phyloP scores from a whole-genome alignment of 352 stramenopile genomes.

The Globisporangium camurandrum region DNA sequence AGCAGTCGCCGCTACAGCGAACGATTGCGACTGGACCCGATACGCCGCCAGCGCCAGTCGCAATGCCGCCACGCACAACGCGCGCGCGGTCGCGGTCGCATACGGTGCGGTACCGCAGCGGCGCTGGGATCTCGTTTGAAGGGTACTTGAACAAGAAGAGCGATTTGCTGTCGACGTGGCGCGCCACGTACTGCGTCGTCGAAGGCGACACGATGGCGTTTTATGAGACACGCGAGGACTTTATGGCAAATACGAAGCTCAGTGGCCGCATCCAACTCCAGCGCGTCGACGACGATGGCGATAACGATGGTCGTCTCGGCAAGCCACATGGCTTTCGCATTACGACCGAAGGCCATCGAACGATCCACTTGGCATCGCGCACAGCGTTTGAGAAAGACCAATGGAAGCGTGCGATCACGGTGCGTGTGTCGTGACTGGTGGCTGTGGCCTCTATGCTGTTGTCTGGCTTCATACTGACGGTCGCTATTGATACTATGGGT shows the following conservation, averaged over 20 bases:
- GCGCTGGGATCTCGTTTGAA: constrained; percentile 72
- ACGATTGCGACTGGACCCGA: constrained; percentile 4
- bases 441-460: not conserved
- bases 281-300: constrained; percentile 52
- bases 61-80: not conserved
- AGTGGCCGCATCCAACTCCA: constrained; percentile 70
- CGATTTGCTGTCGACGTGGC: constrained; percentile 64
- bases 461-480: not conserved
- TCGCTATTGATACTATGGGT: not conserved
- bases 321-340: constrained; percentile 68
- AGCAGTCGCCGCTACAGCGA: too few species aligned
- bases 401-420: constrained; percentile 66
- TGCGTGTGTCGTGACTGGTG: too few species aligned
- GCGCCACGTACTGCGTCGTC: constrained; percentile 66
- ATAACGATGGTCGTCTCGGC: too few species aligned
- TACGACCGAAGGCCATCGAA: constrained; percentile 54
- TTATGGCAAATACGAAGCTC: constrained; percentile 73
- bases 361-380: constrained; percentile 63
- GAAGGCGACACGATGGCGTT: constrained; percentile 72
- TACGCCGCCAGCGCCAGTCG: not conserved
- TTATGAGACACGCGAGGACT: constrained; percentile 77
- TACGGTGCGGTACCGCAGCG: constrained; percentile 57
- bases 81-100: constrained; percentile 35
- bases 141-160: constrained; percentile 82
- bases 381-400: constrained; percentile 78